Conservation (phyloP, 352 stramenopile genomes). For the Phytophthora sojae region DNA sequence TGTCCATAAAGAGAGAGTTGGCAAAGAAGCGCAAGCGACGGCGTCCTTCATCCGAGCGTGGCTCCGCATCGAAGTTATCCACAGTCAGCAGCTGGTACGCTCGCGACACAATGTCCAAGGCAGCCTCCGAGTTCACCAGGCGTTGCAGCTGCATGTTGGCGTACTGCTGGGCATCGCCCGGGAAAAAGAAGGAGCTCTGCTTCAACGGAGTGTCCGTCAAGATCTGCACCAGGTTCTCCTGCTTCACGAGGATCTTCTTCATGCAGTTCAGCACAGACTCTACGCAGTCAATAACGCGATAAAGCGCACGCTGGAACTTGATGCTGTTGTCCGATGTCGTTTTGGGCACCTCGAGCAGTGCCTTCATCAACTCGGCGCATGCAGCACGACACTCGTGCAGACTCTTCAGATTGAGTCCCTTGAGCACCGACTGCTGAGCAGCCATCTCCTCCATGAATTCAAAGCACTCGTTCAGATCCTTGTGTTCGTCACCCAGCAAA, state of each 20-base stretch:
- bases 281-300: conserved; percentile 87
- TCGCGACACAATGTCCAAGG: conserved; percentile 84
- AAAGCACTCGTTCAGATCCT: conserved; percentile 85
- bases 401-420: conserved; percentile 84
- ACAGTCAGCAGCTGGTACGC: conserved; percentile 90
- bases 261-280: conserved; percentile 84
- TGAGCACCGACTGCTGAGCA: conserved; percentile 75
- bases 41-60: conserved; percentile 87
- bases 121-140: conserved; percentile 83
- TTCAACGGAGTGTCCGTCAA: conserved; percentile 88
- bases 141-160: conserved; percentile 80
- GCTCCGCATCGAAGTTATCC: conserved; percentile 90
- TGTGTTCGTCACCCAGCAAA: conserved; percentile 86
- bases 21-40: conserved; percentile 88
- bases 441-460: conserved; percentile 89
- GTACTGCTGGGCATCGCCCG: conserved; percentile 84
- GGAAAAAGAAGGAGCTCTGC: conserved; percentile 91
- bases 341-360: conserved; percentile 84
- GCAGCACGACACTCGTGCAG: conserved; percentile 76
- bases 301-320: conserved; percentile 88
- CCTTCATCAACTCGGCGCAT: conserved; percentile 86
- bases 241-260: conserved; percentile 87
- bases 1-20: conserved; percentile 92
- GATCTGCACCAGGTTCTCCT: conserved; percentile 88
- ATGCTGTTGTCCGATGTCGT: conserved; percentile 80